Evolutionary conservation across 768 basidiomycete species (phyloP).

Genomic region (Phlebiopsis flavidoalba): DNA sequence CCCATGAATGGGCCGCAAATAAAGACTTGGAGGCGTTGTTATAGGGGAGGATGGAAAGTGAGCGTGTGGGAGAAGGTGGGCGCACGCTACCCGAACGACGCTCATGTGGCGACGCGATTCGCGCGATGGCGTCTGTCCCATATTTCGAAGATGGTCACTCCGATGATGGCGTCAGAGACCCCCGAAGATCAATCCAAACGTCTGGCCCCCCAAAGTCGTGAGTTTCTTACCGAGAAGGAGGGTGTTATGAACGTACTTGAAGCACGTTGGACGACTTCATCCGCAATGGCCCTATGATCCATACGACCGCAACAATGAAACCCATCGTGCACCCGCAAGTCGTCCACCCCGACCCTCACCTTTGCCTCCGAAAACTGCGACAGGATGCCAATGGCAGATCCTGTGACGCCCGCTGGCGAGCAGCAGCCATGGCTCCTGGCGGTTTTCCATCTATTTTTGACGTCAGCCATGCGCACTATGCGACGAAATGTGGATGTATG

Average conservation of each 20-base stretch:
- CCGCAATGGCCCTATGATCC: conserved; percentile 99
- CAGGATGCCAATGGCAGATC: conserved; percentile 50
- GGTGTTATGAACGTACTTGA: conserved; percentile 46
- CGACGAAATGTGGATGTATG: conserved; percentile 13
- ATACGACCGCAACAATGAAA: conserved; percentile 85
- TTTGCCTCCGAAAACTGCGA: conserved; percentile 53
- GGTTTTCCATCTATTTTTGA: conserved; percentile 37
- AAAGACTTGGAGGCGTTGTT: conserved; percentile 48
- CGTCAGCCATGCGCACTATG: background rate
- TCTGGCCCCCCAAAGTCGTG: conserved; percentile 47
- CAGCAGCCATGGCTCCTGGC: conserved; percentile 44
- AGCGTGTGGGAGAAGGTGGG: conserved; percentile 9
- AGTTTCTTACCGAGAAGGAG: background rate
- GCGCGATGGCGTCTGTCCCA: conserved; percentile 81
- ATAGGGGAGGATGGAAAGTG: background rate
- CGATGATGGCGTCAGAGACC: conserved; percentile 94
- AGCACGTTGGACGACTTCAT: conserved; percentile 92
- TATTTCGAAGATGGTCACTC: conserved; percentile 92
- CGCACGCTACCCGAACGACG: conserved; percentile 82
- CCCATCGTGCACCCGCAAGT: conserved; percentile 85
- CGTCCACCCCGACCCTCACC: conserved; percentile 53
- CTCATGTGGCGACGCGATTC: conserved; percentile 94
- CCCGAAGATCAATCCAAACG: conserved; percentile 93
- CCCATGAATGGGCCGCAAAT: conserved; percentile 92
- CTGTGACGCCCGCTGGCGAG: conserved; percentile 50